Base-by-base conservation (phyloP, 2,329 filamentous ascomycete species). In the Botrytis byssoidea region DNA sequence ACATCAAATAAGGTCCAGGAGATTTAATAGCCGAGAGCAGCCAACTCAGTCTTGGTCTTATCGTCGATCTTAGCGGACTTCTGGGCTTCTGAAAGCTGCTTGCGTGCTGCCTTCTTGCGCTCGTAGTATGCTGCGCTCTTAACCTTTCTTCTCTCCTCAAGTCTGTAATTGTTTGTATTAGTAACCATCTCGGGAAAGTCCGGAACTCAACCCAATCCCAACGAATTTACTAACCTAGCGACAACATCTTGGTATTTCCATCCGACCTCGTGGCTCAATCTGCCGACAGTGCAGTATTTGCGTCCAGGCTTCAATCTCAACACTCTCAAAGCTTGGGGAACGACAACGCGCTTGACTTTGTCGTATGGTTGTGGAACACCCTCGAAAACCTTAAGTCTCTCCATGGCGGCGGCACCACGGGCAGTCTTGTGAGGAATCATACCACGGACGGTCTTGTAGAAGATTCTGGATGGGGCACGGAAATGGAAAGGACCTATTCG, bases 191-290 rank as follows among this genome's bases (percentile, higher is more conserved):
- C 14, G 2, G 9, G 20, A 57, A 1, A 20, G 44, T 59, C 35
- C 29, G 4, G 9, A 29, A n/a, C 14, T 63, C 18, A 75, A 25
- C 32, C 29, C 46, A 66, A 37, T 57, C 57, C 20, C 71, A 64
- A 70, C 25, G 32, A 71, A 32, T 59, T 48, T 76, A 92, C 94
- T 83, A 88, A 98, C 95, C 93, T 94, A 83, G 92, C 92, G 88
- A 99, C 96, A 84, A 99, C 95, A 85, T 98, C 95, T 90, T 98
- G 93, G 92, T 99, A 98, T 89, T 99, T 99, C 96, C 96, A 99
- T 88, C 96, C 96, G 83, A 98, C 96, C 89, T 99, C 96, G 87
- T 98, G 95, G 86, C 93, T 96, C 84, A 99, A 89, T 87, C 96
- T 92, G 82, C 96, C 96, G 81, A 99, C 95, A 79, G 95, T 97